Conservation (phyloP, 2,329 filamentous ascomycete species). For the Xylariaceae sp. region DNA sequence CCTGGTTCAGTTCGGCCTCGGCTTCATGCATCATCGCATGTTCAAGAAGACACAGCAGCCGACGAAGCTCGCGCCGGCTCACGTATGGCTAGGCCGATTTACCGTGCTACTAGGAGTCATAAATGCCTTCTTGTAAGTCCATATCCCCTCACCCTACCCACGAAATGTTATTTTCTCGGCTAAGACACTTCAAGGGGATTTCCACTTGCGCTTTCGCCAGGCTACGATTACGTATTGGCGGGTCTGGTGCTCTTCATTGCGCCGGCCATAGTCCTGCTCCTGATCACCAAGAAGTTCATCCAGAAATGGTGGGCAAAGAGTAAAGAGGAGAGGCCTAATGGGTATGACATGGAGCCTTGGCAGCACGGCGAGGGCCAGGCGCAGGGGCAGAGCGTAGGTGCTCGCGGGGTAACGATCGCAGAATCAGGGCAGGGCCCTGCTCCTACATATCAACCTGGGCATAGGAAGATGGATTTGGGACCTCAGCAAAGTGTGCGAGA, state of each 20-base stretch:
- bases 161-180: background rate
- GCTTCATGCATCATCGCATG: conserved; percentile 51
- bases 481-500: conserved; percentile 10
- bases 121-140: conserved; percentile 53
- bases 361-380: conserved; percentile 1
- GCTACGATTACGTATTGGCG: conserved; percentile 43
- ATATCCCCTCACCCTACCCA: background rate
- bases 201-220: conserved; percentile 47
- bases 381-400: background rate
- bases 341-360: conserved; percentile 26
- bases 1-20: conserved; percentile 49
- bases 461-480: conserved; percentile 4
- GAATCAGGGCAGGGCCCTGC: conserved; percentile 3
- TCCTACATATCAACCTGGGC: conserved; percentile 4
- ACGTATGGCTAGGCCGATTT: conserved; percentile 54
- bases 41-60: conserved; percentile 44
- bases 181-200: conserved; percentile 44
- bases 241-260: conserved; percentile 42
- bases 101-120: conserved; percentile 49
- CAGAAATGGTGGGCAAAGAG: conserved; percentile 23
- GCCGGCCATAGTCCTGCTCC: conserved; percentile 32
- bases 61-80: conserved; percentile 44
- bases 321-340: conserved; percentile 21
- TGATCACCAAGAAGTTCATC: conserved; percentile 33
- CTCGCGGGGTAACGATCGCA: background rate